Conservation (phyloP, 148 eudicot genomes). For the Linanthus parryae region DNA sequence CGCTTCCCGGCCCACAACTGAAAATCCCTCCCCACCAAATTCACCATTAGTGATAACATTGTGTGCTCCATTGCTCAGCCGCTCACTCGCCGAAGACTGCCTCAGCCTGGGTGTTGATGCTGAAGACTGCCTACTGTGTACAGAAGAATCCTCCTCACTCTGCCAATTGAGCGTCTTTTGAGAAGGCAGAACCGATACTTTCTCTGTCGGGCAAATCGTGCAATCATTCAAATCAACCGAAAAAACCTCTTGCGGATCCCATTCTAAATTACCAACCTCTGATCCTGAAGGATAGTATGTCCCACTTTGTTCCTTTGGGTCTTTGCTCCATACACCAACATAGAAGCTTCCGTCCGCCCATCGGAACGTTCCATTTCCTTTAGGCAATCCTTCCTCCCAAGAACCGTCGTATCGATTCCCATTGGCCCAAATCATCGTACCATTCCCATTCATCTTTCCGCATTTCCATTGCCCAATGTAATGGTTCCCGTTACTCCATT, state of each 20-base stretch:
- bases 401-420: constrained; percentile 20
- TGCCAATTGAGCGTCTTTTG: constrained; percentile 48
- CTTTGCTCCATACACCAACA: constrained; percentile 14
- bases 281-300: constrained; percentile 41
- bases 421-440: constrained; percentile 19
- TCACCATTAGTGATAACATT: constrained; percentile 21
- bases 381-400: constrained; percentile 19
- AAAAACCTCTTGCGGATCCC: constrained; percentile 62
- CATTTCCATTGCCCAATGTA: constrained; percentile 22
- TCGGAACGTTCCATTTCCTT: constrained; percentile 16
- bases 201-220: constrained; percentile 36
- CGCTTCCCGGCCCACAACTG: constrained; percentile 3
- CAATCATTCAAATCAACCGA: constrained; percentile 38
- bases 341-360: constrained; percentile 26
- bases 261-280: constrained; percentile 26
- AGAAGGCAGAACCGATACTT: constrained; percentile 50
- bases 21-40: neutral
- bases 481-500: constrained; percentile 20
- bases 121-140: too few relatives aligned
- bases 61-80: constrained; percentile 22
- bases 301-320: constrained; percentile 47
- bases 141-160: constrained; percentile 11
- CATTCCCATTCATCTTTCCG: constrained; percentile 20
- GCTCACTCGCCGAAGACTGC: constrained; percentile 38
- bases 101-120: constrained; percentile 19